Evolutionary conservation across 2,329 filamentous ascomycete species (phyloP).

Genomic region (Verticillium klebahnii): DNA sequence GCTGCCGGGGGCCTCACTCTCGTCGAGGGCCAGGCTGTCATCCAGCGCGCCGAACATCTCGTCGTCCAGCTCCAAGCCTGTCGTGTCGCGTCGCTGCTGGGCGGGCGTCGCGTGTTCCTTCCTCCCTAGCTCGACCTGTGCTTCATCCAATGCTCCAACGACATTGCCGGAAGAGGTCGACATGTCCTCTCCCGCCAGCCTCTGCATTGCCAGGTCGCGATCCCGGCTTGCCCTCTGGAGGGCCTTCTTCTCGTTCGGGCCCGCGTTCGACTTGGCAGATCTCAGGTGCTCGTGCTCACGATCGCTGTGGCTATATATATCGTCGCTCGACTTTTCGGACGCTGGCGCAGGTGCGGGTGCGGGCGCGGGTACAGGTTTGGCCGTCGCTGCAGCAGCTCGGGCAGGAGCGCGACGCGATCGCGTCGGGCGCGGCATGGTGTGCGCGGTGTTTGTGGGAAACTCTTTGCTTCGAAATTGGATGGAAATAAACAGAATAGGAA

Average conservation of each 20-base stretch:
- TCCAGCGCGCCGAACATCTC: constrained; percentile 39
- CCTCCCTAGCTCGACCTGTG: constrained; percentile 31
- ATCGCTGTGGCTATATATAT: constrained; percentile 5
- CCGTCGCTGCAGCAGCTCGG: constrained; percentile 11
- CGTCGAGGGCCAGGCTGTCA: constrained; percentile 25
- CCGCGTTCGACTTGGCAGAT: not conserved
- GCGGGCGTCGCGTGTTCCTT: constrained; percentile 27
- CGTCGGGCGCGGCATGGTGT: constrained; percentile 24
- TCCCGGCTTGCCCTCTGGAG: constrained; percentile 19
- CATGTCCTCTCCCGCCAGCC: constrained; percentile 28
- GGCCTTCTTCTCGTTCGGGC: constrained; percentile 4
- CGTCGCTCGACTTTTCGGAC: constrained; percentile 2
- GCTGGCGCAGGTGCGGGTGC: not conserved
- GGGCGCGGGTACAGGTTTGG: not conserved
- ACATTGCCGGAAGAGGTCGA: constrained; percentile 20
- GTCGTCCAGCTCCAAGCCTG: constrained; percentile 45
- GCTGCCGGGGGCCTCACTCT: constrained; percentile 35
- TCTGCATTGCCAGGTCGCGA: constrained; percentile 31
- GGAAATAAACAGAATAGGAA: not conserved
- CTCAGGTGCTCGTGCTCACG: constrained; percentile 1
- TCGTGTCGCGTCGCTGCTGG: constrained; percentile 34
- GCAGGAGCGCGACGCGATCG: constrained; percentile 22
- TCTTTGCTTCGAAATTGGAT: not conserved
- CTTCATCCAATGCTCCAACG: constrained; percentile 16
- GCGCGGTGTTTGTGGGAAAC: not conserved